These are phyloP conservation scores for Corchorus capsularis DNA, from an alignment of 345 rosid genomes.

Conservation along the genomic window DNA sequence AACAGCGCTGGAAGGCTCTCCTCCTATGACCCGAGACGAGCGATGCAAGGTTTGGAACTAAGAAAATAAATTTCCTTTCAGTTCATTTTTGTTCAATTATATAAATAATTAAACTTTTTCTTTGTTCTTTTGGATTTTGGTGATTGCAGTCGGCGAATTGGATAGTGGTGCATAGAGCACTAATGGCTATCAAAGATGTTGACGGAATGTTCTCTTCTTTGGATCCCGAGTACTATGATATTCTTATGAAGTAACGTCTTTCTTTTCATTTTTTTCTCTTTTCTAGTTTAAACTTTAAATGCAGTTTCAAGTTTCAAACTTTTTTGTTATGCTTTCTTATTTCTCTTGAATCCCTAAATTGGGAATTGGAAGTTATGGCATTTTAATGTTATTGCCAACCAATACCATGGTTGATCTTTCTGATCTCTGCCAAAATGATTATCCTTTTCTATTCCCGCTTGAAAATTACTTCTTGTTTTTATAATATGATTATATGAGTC, in stretches of 20 bases:
- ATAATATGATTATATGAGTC: background rate
- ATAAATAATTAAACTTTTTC: background rate
- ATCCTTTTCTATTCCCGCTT: background rate
- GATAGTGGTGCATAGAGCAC: constrained; percentile 85
- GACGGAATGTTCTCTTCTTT: constrained; percentile 77
- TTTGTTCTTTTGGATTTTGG: background rate
- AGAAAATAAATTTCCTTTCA: no score
- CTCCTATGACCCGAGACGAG: constrained; percentile 80
- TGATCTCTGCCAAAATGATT: background rate
- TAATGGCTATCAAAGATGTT: constrained; percentile 91
- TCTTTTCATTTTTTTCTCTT: background rate
- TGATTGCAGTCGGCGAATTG: constrained; percentile 74
- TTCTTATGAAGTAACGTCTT: constrained; percentile 80
- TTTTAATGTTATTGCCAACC: background rate
- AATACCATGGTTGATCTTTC: background rate
- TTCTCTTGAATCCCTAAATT: background rate
- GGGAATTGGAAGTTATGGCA: background rate
- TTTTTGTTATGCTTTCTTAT: background rate
- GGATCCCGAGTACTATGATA: constrained; percentile 92
- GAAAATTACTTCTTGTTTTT: background rate
- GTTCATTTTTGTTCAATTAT: background rate
- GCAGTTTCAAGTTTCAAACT: background rate
- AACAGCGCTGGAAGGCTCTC: constrained; percentile 92
- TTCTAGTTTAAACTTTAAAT: background rate
- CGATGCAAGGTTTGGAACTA: constrained; percentile 80